Conservation (phyloP, 179 eudicot species). For the Monotropa hypopitys region DNA sequence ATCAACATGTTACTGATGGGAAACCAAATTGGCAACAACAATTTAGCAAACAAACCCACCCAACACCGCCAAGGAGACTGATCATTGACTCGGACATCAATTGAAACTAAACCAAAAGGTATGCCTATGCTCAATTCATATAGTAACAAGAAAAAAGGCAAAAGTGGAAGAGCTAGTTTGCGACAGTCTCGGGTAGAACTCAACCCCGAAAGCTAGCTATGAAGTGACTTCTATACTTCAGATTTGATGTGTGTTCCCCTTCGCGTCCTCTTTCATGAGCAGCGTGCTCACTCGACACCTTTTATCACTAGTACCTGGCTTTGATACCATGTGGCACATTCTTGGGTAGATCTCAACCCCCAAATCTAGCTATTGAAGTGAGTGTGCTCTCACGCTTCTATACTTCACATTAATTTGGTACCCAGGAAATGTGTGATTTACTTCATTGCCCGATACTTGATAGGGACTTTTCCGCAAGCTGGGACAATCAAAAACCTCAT, state of each 20-base stretch:
- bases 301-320: not conserved
- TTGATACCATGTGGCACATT: not conserved
- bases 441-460: too few relatives aligned
- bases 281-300: not conserved
- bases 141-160: not conserved
- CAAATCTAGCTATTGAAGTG: not conserved
- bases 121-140: not conserved
- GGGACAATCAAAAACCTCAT: not conserved
- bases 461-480: not conserved
- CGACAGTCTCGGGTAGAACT: not conserved
- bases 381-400: not conserved
- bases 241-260: not conserved
- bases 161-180: not conserved
- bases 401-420: not conserved
- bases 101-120: not conserved
- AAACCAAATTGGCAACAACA: not conserved
- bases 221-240: not conserved
- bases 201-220: not conserved
- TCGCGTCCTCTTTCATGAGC: not conserved
- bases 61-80: not conserved
- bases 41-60: slow-evolving; percentile 1
- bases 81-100: not conserved
- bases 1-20: not conserved
- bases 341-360: not conserved
- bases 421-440: not conserved